Conservation (phyloP, 2,329 filamentous ascomycete species). For the Raffaelea arxii region DNA sequence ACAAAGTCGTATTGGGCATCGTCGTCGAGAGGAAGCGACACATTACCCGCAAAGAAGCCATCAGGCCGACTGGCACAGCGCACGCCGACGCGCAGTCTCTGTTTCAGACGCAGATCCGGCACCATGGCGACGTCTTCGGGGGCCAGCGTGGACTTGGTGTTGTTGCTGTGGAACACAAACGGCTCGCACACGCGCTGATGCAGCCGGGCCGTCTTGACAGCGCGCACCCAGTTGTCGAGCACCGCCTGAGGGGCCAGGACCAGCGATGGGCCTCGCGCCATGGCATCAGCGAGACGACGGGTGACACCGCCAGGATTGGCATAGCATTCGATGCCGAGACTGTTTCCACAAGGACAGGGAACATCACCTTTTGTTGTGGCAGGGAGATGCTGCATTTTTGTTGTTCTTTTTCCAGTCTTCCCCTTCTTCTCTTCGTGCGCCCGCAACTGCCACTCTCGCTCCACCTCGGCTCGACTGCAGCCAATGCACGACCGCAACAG, state of each 20-base stretch:
- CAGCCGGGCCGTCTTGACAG: conserved; percentile 10
- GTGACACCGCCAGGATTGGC: conserved; percentile 14
- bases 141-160: too few species aligned
- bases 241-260: conserved; percentile 14
- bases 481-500: conserved; percentile 12
- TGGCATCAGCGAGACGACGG: conserved; percentile 11
- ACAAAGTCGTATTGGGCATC: conserved; percentile 8
- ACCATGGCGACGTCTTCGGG: conserved; percentile 11
- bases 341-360: conserved; percentile 13
- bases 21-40: conserved; percentile 6
- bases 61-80: conserved; percentile 3
- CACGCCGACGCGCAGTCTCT: conserved; percentile 12
- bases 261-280: conserved; percentile 13
- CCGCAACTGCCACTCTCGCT: conserved; percentile 14
- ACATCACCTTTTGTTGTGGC: not conserved
- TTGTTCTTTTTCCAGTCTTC: conserved; percentile 3
- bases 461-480: conserved; percentile 15
- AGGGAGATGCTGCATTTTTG: conserved; percentile 10
- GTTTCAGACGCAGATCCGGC: conserved; percentile 12
- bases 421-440: conserved; percentile 9
- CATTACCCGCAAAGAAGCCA: conserved; percentile 8
- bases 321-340: conserved; percentile 15
- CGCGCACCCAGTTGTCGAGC: conserved; percentile 15
- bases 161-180: conserved; percentile 12
- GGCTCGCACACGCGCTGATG: conserved; percentile 13